These are phyloP conservation scores for Sporobolomyces roseus DNA, from an alignment of 768 basidiomycete genomes.

Conservation along the genomic window DNA sequence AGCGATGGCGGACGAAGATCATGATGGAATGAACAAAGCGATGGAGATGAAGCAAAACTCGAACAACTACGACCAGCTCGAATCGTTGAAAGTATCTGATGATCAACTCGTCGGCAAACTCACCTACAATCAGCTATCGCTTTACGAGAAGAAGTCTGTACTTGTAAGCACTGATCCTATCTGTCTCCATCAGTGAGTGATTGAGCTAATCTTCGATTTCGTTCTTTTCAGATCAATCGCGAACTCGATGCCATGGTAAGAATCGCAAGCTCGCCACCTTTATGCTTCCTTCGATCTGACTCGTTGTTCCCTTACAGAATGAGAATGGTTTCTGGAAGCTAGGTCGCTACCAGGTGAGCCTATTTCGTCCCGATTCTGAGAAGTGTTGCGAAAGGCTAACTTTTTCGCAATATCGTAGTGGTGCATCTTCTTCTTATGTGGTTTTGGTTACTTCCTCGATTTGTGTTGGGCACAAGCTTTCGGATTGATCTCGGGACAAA, in stretches of 20 bases:
- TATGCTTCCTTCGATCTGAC: background rate
- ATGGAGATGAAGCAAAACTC: conserved; percentile 2
- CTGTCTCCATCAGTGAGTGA: no score
- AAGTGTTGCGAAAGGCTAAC: background rate
- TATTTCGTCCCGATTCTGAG: conserved; percentile 37
- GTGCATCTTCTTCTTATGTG: conserved; percentile 42
- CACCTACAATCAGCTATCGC: conserved; percentile 32
- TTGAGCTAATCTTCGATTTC: background rate
- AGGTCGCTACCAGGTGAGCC: conserved; percentile 49
- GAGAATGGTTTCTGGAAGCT: conserved; percentile 36
- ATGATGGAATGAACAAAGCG: background rate
- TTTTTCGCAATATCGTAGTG: background rate
- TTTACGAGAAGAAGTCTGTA: conserved; percentile 49
- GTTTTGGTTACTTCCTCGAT: conserved; percentile 50
- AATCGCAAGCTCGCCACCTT: background rate
- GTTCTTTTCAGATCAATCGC: conserved; percentile 43
- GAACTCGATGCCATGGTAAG: conserved; percentile 47
- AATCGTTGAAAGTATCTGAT: conserved; percentile 15
- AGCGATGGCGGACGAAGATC: background rate
- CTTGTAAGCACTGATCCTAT: conserved; percentile 28
- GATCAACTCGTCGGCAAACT: conserved; percentile 13
- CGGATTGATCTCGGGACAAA: conserved; percentile 43
- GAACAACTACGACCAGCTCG: conserved; percentile 8
- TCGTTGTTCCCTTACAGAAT: conserved; percentile 10
- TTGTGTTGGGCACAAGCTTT: conserved; percentile 48